Percentiles rank a stretch among this genome's conserved stretches.
These are phyloP conservation scores for Kodamaea kaohsiungensis DNA, from an alignment of 805 yeast species.

Conservation along the genomic window DNA sequence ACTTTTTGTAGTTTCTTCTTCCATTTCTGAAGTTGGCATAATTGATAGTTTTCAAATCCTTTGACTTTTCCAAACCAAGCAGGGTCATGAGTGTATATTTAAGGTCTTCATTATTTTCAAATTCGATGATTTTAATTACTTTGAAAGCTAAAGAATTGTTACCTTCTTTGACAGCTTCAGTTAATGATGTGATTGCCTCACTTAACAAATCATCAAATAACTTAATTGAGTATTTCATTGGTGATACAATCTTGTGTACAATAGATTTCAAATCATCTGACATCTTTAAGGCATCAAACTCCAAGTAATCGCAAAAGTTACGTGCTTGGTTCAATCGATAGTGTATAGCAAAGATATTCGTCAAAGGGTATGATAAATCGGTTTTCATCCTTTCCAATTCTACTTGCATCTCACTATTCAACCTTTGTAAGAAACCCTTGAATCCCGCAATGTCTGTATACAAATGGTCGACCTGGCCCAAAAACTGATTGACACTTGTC, in stretches of 20 bases:
- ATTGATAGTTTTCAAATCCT: conserved; percentile 19
- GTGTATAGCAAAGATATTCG: conserved; percentile 66
- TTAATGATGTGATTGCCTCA: conserved; percentile 64
- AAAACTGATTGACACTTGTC: conserved; percentile 67
- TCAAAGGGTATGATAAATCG: conserved; percentile 44
- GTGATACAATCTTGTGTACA: conserved; percentile 54
- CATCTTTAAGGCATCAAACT: conserved; percentile 46
- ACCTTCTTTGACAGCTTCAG: conserved; percentile 71
- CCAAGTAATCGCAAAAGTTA: conserved; percentile 76
- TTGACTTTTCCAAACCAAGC: conserved; percentile 24
- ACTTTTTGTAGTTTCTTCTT: conserved; percentile 60
- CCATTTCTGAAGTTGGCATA: conserved; percentile 33
- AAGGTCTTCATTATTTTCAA: conserved; percentile 78
- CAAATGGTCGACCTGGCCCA: conserved; percentile 66
- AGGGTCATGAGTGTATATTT: conserved; percentile 39
- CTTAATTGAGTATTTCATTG: conserved; percentile 45
- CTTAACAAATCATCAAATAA: conserved; percentile 66
- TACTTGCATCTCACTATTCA: conserved; percentile 54
- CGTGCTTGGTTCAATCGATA: conserved; percentile 67
- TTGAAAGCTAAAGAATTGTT: conserved; percentile 70
- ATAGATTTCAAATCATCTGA: conserved; percentile 69
- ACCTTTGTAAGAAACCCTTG: conserved; percentile 47
- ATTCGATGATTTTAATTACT: conserved; percentile 73
- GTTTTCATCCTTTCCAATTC: conserved; percentile 36
- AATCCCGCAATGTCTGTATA: conserved; percentile 62